phyloP scores from a whole-genome alignment of 179 eudicot species.

The Carnegiea gigantea region DNA sequence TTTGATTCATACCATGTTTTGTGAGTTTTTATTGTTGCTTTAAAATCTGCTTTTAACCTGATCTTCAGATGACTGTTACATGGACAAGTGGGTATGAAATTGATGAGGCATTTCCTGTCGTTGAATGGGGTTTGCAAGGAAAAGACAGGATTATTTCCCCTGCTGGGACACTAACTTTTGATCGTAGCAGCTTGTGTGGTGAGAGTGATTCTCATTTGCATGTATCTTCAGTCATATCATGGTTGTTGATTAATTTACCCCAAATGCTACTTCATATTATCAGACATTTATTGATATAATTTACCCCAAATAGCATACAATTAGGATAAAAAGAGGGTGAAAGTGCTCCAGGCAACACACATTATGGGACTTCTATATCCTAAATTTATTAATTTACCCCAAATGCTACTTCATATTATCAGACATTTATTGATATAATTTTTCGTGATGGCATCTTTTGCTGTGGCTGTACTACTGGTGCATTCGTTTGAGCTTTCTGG shows the following conservation, averaged over 20 bases:
- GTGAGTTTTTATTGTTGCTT: too few species aligned
- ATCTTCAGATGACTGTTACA: constrained; percentile 81
- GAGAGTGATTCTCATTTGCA: constrained; percentile 5
- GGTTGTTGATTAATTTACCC: neutral
- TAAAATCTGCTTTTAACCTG: constrained; percentile 11
- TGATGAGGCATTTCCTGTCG: constrained; percentile 67
- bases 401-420: neutral
- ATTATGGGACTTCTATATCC: neutral
- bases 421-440: neutral
- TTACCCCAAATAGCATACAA: neutral
- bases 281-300: neutral
- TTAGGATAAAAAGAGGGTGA: neutral
- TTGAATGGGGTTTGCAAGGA: constrained; percentile 76
- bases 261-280: neutral
- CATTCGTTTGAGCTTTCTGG: too few species aligned
- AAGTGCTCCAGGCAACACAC: neutral
- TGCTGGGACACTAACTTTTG: constrained; percentile 82
- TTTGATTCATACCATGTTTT: neutral
- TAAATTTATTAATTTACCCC: neutral
- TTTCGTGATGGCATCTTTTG: neutral
- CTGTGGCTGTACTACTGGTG: neutral
- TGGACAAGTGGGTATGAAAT: constrained; percentile 95
- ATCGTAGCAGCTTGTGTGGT: constrained; percentile 89
- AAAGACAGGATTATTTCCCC: constrained; percentile 48
- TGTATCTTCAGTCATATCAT: neutral